phyloP scores from a whole-genome alignment of 2,329 filamentous ascomycete genomes.

The Pseudocercospora fijiensis region DNA sequence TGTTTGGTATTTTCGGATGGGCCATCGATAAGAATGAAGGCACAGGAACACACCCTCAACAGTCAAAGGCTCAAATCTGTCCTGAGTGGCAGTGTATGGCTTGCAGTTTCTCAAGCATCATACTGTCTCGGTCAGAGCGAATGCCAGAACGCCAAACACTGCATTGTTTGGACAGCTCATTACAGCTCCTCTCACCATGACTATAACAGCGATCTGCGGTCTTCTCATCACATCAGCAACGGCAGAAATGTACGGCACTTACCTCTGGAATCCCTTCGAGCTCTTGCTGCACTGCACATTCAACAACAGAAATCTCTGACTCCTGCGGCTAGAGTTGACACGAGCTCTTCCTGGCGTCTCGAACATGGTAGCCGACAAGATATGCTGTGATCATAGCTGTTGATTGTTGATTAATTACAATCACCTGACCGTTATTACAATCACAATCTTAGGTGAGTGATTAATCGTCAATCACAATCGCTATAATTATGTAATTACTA shows the following conservation, averaged over 20 bases:
- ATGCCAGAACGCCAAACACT: slow-evolving; percentile 24
- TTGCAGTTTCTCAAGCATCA: slow-evolving; percentile 17
- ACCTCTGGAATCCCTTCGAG: slow-evolving; percentile 32
- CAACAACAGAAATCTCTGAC: slow-evolving; percentile 28
- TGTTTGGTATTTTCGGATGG: slow-evolving; percentile 21
- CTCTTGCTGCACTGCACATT: slow-evolving; percentile 26
- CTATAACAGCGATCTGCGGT: slow-evolving; percentile 19
- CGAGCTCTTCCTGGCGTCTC: slow-evolving; percentile 35
- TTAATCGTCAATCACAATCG: too few species aligned
- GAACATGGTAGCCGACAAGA: slow-evolving; percentile 30
- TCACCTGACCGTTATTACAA: too few species aligned
- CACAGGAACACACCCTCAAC: slow-evolving; percentile 17
- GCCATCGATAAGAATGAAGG: slow-evolving; percentile 13
- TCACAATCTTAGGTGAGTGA: too few species aligned
- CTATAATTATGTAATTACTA: too few species aligned
- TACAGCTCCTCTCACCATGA: slow-evolving; percentile 34
- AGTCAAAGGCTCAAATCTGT: slow-evolving; percentile 11
- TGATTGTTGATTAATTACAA: too few species aligned
- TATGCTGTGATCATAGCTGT: too few species aligned
- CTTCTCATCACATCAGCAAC: slow-evolving; percentile 35
- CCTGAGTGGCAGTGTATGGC: slow-evolving; percentile 20
- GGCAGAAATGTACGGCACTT: slow-evolving; percentile 25
- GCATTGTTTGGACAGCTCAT: slow-evolving; percentile 33
- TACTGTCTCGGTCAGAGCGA: slow-evolving; percentile 23
- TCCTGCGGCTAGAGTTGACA: slow-evolving; percentile 28